Base-by-base conservation (phyloP, 441 rosid genomes). In the Rhodomyrtus psidioides region DNA sequence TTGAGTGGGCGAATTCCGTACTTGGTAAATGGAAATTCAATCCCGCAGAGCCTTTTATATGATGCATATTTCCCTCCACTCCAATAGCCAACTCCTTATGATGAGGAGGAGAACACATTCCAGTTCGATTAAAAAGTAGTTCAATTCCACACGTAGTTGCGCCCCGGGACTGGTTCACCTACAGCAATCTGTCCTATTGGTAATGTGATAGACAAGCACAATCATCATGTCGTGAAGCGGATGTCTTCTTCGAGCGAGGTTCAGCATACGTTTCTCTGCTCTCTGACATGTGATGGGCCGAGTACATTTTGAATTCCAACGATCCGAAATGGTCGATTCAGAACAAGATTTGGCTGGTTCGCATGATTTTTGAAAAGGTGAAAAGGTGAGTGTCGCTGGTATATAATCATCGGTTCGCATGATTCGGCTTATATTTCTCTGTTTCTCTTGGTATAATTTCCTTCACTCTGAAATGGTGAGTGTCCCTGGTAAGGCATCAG, bases 21-120 rank as follows among this genome's bases (percentile, higher is more conserved):
- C 92, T 91, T 17, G 65, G 88, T 21, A 85, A 92, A 92, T 82
- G 95, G 95, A 12, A 60, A 85, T 83, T 90, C 86, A 23, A 88
- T 94, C 85, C 94, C 89, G 53, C 95, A 87, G 17, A 93, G 92
- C 88, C 51, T 94, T 34, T 83, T 95, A 55, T 95, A 95, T 6
- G 93, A 92, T 88, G 91, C 94, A 60, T 87, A 93, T 90, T 92
- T 94, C 70, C 96, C 97, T 15, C 87, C 92, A 19, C 74, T 92
- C 89, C 91, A 92, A 27, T 95, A 96, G 98, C 93, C 92, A 86
- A 92, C 95, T 56, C 95, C 96, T 83, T 92, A 91, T 74, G 86
- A 88, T 6, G 93, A 93, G 15, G 94, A 89, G 30, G 95, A 89
- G 30, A 93, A 91, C 56, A 86, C 91, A 34, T 86, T 92, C 88